These are phyloP conservation scores for Saccharomycopsis sp. DNA, from an alignment of 805 yeast genomes.

Conservation along the genomic window DNA sequence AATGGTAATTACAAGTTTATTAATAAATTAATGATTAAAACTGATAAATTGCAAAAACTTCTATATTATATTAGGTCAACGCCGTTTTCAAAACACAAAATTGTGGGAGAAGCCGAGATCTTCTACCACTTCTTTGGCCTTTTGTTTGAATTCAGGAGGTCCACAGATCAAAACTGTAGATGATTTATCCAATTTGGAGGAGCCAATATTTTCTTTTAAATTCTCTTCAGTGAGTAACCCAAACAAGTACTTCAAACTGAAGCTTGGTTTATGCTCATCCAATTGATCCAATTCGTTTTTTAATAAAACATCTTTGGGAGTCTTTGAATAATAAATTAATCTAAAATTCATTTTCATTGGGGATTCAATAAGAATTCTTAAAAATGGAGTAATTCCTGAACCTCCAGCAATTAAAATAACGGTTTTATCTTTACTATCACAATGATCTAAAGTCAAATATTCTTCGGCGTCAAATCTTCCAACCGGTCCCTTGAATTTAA, in stretches of 20 bases:
- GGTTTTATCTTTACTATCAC: constrained; percentile 32
- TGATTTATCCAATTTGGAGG: constrained; percentile 21
- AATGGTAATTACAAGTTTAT: too few species aligned
- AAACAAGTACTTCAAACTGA: constrained; percentile 46
- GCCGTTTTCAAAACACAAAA: constrained; percentile 9
- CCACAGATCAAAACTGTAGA: constrained; percentile 64
- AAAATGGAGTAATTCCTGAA: constrained; percentile 82
- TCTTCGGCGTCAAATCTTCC: constrained; percentile 55
- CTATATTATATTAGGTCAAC: not conserved
- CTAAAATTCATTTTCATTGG: constrained; percentile 58
- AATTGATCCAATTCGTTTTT: constrained; percentile 66
- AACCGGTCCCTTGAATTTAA: constrained; percentile 69
- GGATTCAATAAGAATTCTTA: constrained; percentile 64
- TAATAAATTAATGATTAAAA: too few species aligned
- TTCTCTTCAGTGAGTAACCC: constrained; percentile 52
- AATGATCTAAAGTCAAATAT: constrained; percentile 16
- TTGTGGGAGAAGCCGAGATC: constrained; percentile 43
- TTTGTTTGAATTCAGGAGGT: constrained; percentile 56
- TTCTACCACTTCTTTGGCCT: constrained; percentile 37
- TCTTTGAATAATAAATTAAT: constrained; percentile 62
- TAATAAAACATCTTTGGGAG: constrained; percentile 66
- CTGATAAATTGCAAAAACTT: too few species aligned
- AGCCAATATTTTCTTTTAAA: constrained; percentile 8
- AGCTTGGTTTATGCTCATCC: constrained; percentile 49
- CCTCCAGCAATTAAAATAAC: constrained; percentile 76